Conservation (phyloP, 257 asterid species). For the Gynochthodes officinalis region DNA sequence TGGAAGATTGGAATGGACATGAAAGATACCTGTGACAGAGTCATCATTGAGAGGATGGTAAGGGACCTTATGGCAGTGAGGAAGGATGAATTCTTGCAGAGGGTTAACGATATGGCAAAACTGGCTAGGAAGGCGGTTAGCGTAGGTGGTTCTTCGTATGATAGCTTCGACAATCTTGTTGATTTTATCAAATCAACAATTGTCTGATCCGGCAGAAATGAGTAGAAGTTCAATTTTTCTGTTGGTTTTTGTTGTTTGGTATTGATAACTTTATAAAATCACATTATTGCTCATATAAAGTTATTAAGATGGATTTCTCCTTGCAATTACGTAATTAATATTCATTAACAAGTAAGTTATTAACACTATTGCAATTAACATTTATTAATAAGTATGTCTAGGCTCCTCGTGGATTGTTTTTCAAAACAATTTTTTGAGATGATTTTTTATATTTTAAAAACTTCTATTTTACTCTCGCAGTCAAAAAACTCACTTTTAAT, state of each 20-base stretch:
- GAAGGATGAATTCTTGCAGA: conserved; percentile 35
- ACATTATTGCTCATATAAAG: too few species aligned
- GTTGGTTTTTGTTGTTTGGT: background rate
- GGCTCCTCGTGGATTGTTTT: too few species aligned
- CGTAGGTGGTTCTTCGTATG: conserved; percentile 42
- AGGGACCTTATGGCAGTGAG: conserved; percentile 40
- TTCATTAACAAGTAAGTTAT: too few species aligned
- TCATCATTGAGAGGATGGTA: conserved; percentile 32
- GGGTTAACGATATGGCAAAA: conserved; percentile 24
- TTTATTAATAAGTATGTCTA: too few species aligned
- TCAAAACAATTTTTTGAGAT: too few species aligned
- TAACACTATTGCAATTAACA: too few species aligned
- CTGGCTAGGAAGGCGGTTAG: conserved; percentile 33
- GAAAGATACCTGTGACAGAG: conserved; percentile 48
- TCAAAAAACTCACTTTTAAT: too few species aligned
- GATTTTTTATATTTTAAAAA: too few species aligned
- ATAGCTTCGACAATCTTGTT: conserved; percentile 26
- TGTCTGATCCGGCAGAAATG: background rate
- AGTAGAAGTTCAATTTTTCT: background rate
- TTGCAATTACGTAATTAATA: too few species aligned
- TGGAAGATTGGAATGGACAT: conserved; percentile 65
- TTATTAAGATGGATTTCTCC: too few species aligned
- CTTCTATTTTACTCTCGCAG: too few species aligned
- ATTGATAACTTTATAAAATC: too few species aligned
- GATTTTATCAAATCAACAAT: conserved; percentile 1